Evolutionary conservation across 1,284 basidiomycete species (phyloP).

Genomic region (Pisolithus thermaeus): DNA sequence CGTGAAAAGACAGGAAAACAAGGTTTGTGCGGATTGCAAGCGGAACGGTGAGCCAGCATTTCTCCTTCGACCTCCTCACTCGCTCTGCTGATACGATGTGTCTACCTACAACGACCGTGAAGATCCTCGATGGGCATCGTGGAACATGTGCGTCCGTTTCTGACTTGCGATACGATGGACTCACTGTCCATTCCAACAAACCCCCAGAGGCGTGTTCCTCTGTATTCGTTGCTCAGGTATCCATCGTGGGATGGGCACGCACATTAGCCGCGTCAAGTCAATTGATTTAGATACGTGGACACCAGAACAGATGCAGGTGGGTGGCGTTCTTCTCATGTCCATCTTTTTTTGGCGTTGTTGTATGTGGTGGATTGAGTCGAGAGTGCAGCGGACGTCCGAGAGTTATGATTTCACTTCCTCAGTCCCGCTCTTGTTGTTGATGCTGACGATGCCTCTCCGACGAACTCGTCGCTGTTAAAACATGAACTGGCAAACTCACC

Average conservation of each 20-base stretch:
- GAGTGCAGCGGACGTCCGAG: too few relatives aligned
- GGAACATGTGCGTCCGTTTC: constrained; percentile 73
- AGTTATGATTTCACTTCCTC: too few relatives aligned
- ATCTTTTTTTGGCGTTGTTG: too few relatives aligned
- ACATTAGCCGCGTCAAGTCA: constrained; percentile 95
- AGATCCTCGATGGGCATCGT: constrained; percentile 98
- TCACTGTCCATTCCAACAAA: background rate
- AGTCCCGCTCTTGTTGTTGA: too few relatives aligned
- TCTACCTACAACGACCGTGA: constrained; percentile 8
- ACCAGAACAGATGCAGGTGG: constrained; percentile 92
- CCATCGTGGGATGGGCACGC: constrained; percentile 97
- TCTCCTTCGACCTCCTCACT: constrained; percentile 1
- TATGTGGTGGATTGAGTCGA: too few relatives aligned
- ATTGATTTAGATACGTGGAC: constrained; percentile 98
- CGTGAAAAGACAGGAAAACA: constrained; percentile 88
- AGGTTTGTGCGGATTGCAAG: constrained; percentile 91
- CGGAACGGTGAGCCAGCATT: constrained; percentile 66
- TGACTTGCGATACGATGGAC: background rate
- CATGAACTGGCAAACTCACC: too few relatives aligned
- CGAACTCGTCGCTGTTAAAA: too few relatives aligned
- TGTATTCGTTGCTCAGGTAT: constrained; percentile 99
- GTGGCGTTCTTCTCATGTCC: constrained; percentile 20
- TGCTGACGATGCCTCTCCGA: too few relatives aligned
- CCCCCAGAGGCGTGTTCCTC: constrained; percentile 76
- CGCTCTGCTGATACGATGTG: background rate